Evolutionary conservation across 768 basidiomycete genomes (phyloP), one percentile per base, ranked within the genome.

Genomic region (Lyophyllum shimeji): DNA sequence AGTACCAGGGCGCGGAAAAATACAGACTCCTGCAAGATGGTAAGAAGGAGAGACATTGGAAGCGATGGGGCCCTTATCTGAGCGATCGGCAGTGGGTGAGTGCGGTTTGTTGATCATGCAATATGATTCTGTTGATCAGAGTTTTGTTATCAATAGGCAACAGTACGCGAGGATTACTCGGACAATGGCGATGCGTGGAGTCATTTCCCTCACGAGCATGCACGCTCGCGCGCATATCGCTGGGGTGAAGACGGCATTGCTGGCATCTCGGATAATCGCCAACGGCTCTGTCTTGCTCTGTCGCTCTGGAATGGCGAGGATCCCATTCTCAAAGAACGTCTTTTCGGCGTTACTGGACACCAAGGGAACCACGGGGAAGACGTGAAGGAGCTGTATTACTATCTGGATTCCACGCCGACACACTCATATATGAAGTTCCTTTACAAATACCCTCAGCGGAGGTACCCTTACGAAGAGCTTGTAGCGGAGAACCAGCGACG

Each of bases 341-440:
- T 98, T 52, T 99, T 95, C 66, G 97, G 97, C 58, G 88, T 96
- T 52, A 98, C 96, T 40, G 95, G 95, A 7, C 92, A 95, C 66
- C 89, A 99, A 76, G 96, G 97, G 45, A 99, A 99, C 69, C 97
- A 99, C 70, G 97, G 97, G 60, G 97, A 99, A 73, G 97, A 99
- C 67, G 95, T 96, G 76, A 98, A 98, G 73, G 97, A 99, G 68
- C 76, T 98, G 25, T 99, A 99, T 72, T 99, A 96, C 70, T 99
- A 99, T 71, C 83, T 99, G 58, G 97, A 98, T 70, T 96, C 93
- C 34, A 98, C 97, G 1, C 97, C 97, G 34, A 98, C 97, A 1
- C 97, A 99, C 66, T 97, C 95, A 6, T 99, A 98, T 81, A 98
- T 99, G 97, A 99, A 99, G 71, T 98, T 93, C 73, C 76, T 98